Evolutionary conservation across 768 basidiomycete species (phyloP), one percentile per base, ranked within the genome.

Genomic region (Cystobasidium tubakii): DNA sequence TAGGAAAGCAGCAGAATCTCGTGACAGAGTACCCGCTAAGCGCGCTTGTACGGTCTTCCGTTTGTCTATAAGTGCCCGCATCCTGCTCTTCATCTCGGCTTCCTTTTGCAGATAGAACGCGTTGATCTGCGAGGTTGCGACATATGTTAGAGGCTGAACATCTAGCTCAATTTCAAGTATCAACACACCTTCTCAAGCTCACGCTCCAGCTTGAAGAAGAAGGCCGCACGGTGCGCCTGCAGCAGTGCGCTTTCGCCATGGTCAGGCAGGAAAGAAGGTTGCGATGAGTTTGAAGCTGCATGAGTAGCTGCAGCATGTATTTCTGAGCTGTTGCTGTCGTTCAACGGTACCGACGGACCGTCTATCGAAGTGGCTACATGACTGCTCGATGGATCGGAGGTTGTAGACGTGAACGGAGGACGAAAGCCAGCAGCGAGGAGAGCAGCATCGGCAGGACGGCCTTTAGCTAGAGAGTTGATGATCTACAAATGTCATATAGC

Each of bases 171-270:
- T 1, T n/a, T 42, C 34, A 46, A 0, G 15, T 1, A 12, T 12
- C 33, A 21, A 76, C 84, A 76, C 77, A 90, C 95, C 87, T 98
- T 99, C 83, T 98, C 96, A 25, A 98, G 84, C 81, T 99, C 96
- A 25, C 95, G 86, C 81, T 97, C 94, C 0, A 99, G 86, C 81
- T 94, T 98, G 86, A 96, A 98, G 84, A 99, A 98, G 84, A 98
- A 99, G 0, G 92, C 92, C 1, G 94, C 91, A 80, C 94, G 92
- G 83, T 95, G 92, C 17, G 93, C 92, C 79, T 90, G 91, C 77
- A 97, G 93, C 79, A 91, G 89, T 21, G 89, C 86, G 0, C 90
- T 88, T 73, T 90, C 74, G 66, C 73, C 69, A 74, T 29, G n/a
- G 25, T 74, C 60, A 21, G 75, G 62, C 23, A 63, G 60, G 23